These are phyloP conservation scores for Tinospora cordifolia DNA, from an alignment of 164 flowering plant genomes.

Conservation along the genomic window DNA sequence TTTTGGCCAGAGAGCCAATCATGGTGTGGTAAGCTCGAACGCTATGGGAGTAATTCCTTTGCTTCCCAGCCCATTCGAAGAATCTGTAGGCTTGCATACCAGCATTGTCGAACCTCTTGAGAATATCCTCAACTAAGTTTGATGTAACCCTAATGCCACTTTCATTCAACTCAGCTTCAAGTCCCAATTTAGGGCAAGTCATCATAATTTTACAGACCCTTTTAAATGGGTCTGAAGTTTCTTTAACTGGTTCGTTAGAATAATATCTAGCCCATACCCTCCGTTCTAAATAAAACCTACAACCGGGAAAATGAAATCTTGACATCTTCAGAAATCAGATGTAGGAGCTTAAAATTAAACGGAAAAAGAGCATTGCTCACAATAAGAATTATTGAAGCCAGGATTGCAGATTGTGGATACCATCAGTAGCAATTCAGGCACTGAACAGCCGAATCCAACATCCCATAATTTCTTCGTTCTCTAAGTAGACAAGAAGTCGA, in stretches of 20 bases:
- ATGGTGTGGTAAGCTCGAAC: slow-evolving; percentile 62
- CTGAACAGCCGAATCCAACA: too few species aligned
- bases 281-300: slow-evolving; percentile 4
- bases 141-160: slow-evolving; percentile 53
- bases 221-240: slow-evolving; percentile 24
- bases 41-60: slow-evolving; percentile 55
- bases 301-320: background rate
- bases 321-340: background rate
- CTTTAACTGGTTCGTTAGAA: slow-evolving; percentile 22
- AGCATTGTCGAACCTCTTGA: slow-evolving; percentile 66
- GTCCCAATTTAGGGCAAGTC: slow-evolving; percentile 51
- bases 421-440: too few species aligned
- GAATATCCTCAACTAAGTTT: slow-evolving; percentile 61
- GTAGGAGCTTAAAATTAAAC: background rate
- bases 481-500: too few species aligned
- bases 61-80: slow-evolving; percentile 81
- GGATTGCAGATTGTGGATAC: too few species aligned
- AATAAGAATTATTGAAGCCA: too few species aligned
- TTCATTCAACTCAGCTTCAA: slow-evolving; percentile 52
- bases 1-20: slow-evolving; percentile 76
- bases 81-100: slow-evolving; percentile 80
- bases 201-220: slow-evolving; percentile 53
- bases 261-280: slow-evolving; percentile 22
- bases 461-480: too few species aligned
- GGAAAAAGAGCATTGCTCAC: background rate